phyloP scores from a whole-genome alignment of 2,329 filamentous ascomycete species.

The Aspergillus amoenus region DNA sequence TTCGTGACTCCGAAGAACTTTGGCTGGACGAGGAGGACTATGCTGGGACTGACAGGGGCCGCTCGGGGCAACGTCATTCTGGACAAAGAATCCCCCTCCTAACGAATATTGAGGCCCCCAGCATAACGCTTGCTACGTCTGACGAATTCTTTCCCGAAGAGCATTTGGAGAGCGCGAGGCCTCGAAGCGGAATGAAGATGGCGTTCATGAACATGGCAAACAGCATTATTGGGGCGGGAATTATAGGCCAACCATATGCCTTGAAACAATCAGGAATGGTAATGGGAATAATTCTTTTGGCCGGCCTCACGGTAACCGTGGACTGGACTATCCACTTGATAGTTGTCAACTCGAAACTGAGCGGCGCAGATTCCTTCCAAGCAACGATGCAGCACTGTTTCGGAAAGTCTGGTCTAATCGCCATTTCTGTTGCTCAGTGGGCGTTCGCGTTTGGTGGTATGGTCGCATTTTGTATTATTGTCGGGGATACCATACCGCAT shows the following conservation, averaged over 20 bases:
- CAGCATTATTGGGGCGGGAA: conserved; percentile 81
- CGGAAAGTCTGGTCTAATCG: conserved; percentile 80
- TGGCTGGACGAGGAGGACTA: conserved; percentile 64
- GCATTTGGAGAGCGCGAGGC: conserved; percentile 62
- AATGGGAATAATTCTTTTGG: conserved; percentile 74
- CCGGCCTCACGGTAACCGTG: conserved; percentile 76
- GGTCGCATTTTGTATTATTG: conserved; percentile 96
- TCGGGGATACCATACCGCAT: conserved; percentile 93
- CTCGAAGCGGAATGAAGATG: conserved; percentile 79
- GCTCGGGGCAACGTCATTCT: conserved; percentile 38
- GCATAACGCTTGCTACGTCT: conserved; percentile 66
- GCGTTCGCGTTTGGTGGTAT: conserved; percentile 98
- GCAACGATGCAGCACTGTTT: conserved; percentile 96
- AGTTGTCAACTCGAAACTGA: conserved; percentile 95
- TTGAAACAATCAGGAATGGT: conserved; percentile 86
- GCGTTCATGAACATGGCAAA: conserved; percentile 99
- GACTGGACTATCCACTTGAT: conserved; percentile 99
- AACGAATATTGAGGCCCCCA: conserved; percentile 80
- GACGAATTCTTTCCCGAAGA: conserved; percentile 59
- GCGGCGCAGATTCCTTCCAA: conserved; percentile 90
- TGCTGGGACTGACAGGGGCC: conserved; percentile 44
- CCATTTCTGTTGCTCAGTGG: conserved; percentile 92
- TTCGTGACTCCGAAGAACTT: conserved; percentile 27
- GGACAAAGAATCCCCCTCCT: conserved; percentile 67
- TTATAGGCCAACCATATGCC: conserved; percentile 90